These are phyloP conservation scores for Trichosanthes truncata DNA, from an alignment of 306 rosid genomes.

Conservation along the genomic window DNA sequence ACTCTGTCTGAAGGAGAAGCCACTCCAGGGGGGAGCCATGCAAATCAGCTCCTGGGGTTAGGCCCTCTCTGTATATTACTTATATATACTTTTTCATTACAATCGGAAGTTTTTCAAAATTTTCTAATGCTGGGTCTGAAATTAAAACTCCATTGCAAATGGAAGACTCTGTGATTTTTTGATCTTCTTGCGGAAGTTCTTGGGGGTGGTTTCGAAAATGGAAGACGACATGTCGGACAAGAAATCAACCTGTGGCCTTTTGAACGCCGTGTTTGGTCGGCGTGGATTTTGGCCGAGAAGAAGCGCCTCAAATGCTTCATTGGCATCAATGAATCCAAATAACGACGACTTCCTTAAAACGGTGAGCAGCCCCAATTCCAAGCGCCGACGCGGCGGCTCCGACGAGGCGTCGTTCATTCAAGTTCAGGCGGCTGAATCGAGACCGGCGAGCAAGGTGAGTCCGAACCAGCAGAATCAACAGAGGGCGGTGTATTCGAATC, in stretches of 20 bases:
- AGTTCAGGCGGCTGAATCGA: not conserved
- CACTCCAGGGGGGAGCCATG: not conserved
- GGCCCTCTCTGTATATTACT: not conserved
- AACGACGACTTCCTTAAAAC: constrained; percentile 20
- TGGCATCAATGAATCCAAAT: not conserved
- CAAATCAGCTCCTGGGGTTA: constrained; percentile 1
- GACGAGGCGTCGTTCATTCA: constrained; percentile 13
- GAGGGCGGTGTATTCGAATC: constrained; percentile 8
- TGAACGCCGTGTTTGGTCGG: constrained; percentile 54
- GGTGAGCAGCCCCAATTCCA: constrained; percentile 23
- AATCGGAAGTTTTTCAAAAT: not conserved
- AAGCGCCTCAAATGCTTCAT: constrained; percentile 22
- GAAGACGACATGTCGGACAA: constrained; percentile 44
- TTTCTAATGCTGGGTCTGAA: not conserved
- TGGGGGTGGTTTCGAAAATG: constrained; percentile 23
- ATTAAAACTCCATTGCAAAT: not conserved
- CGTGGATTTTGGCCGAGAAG: constrained; percentile 23
- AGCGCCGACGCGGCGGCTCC: constrained; percentile 29
- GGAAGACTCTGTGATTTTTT: not conserved
- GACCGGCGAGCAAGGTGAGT: constrained; percentile 9
- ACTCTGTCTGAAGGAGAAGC: not conserved
- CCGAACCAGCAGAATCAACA: constrained; percentile 12
- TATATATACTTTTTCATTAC: not conserved
- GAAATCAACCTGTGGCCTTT: constrained; percentile 59
- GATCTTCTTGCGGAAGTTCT: not conserved